Conservation (phyloP, 2,329 filamentous ascomycete genomes). For the Sporothrix protearum region DNA sequence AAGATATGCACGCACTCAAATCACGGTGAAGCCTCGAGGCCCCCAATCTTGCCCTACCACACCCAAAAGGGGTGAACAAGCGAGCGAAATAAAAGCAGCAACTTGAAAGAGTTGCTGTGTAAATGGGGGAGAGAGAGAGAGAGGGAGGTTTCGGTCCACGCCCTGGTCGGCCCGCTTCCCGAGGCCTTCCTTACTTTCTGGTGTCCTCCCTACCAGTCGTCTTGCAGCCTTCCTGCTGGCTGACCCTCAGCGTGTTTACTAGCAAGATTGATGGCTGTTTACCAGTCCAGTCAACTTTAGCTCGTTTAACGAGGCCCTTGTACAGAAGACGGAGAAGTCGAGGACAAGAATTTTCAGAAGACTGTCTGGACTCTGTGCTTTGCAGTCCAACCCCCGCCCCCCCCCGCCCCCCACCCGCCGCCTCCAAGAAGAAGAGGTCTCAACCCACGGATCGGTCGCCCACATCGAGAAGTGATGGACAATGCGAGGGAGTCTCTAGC, state of each 20-base stretch:
- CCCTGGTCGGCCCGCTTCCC: background rate
- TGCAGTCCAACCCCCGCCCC: no score
- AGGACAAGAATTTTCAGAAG: no score
- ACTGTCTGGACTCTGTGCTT: no score
- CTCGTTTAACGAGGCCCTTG: no score
- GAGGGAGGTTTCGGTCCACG: no score
- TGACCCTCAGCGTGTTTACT: constrained; percentile 20
- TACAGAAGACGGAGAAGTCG: no score
- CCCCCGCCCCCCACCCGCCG: no score
- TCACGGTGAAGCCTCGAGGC: background rate
- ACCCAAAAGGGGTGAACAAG: background rate
- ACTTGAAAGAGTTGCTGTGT: background rate
- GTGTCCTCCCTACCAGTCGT: constrained; percentile 10
- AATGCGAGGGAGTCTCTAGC: background rate
- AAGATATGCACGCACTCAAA: background rate
- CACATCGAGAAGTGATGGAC: background rate
- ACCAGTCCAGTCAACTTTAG: background rate
- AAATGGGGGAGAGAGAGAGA: no score
- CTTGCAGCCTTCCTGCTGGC: background rate
- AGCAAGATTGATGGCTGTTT: background rate
- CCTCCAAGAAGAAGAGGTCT: background rate
- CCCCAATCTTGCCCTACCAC: background rate
- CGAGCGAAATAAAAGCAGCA: background rate
- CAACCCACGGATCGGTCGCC: background rate
- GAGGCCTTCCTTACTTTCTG: background rate